Base-by-base conservation (phyloP, 768 basidiomycete species). In the Strobilomyces dryophilus region DNA sequence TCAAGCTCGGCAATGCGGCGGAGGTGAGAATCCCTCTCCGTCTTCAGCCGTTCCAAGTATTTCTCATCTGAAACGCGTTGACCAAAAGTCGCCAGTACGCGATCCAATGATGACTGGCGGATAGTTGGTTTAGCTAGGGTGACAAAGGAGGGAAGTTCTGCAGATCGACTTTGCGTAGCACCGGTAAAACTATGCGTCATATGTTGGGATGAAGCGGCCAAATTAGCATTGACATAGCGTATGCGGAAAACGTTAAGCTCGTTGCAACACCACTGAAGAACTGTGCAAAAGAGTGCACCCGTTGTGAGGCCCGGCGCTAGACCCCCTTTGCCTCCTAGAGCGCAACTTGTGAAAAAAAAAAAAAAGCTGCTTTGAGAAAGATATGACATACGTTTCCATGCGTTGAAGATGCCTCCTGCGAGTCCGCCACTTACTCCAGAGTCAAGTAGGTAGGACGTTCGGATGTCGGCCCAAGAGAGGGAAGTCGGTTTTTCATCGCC, bases 241-340 rank as follows among this genome's bases (percentile, higher is more conserved):
- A 92, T 71, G 53, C 90, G 76, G 47, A 73, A 64, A 26, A 92
- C 71, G 39, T 71, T 71, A n/a, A 83, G 52, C 64, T 90, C 85
- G 62, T 94, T 95, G 69, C 77, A 83, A 11, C 74, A 74, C 56
- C 81, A 75, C 66, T 95, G 92, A 11, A 91, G 67, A 14, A 81
- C 50, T 1, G 81, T 75, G 60, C 86, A 85, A 37, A 79, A 71
- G 3, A 82, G 58, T 11, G 77, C 79, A 17, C 80, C 82, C 0
- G 86, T 85, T 4, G 82, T 58, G 32, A 81, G 75, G 8, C 88
- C 89, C 3, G 85, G 76, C 34, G 78, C 42, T 18, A 85, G 66
- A 31, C 83, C 82, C 18, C 71, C 66, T 56, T 71, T 71, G 2
- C 90, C 89, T 51, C 84, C 91, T 94, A 24, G 43, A 46, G 8